Conservation (phyloP, 441 rosid species). For the Pelargonium citronellum region DNA sequence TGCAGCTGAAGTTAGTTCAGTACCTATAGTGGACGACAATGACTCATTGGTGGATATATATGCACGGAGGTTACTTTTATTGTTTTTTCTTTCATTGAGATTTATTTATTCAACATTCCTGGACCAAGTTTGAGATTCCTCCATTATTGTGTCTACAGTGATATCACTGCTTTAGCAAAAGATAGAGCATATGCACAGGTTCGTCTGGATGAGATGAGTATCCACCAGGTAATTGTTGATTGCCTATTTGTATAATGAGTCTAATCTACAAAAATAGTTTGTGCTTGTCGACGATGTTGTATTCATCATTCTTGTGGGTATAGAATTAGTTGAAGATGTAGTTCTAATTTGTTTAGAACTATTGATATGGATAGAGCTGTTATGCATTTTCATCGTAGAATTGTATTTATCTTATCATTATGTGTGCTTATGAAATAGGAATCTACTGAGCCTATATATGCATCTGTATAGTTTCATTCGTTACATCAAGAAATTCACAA, state of each 20-base stretch:
- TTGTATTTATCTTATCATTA: too few relatives aligned
- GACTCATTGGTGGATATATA: conserved; percentile 89
- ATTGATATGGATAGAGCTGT: too few relatives aligned
- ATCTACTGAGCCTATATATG: too few relatives aligned
- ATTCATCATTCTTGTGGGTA: background rate
- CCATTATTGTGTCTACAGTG: conserved; percentile 41
- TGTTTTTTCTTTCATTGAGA: conserved; percentile 11
- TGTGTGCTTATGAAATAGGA: too few relatives aligned
- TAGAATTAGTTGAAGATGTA: background rate
- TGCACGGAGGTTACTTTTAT: conserved; percentile 63
- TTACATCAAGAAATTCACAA: background rate
- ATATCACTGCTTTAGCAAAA: conserved; percentile 94
- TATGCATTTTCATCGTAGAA: too few relatives aligned
- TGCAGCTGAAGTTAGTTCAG: conserved; percentile 91
- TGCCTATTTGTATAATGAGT: background rate
- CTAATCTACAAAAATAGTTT: background rate
- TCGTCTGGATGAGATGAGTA: conserved; percentile 79
- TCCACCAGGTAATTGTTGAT: conserved; percentile 64
- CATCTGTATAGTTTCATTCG: too few relatives aligned
- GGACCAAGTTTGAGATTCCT: conserved; percentile 6
- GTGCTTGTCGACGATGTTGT: background rate
- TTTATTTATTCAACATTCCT: background rate
- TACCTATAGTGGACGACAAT: conserved; percentile 94
- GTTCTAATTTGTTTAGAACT: too few relatives aligned
- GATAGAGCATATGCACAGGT: conserved; percentile 88